phyloP scores from a whole-genome alignment of 345 rosid genomes.

The Zanthoxylum bungeanum region DNA sequence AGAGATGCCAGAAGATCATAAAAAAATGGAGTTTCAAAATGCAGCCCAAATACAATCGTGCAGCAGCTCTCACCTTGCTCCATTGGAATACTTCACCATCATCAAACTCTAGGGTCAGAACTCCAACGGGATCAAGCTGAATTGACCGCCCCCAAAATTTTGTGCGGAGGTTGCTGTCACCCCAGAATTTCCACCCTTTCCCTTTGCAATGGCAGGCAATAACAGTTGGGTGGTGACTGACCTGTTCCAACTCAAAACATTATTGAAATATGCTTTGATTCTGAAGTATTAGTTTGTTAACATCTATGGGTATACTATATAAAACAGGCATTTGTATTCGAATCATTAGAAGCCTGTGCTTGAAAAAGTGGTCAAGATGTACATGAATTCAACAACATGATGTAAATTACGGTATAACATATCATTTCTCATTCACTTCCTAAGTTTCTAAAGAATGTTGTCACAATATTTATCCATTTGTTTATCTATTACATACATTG shows the following conservation, averaged over 20 bases:
- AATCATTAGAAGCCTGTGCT: background rate
- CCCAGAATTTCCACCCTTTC: constrained; percentile 98
- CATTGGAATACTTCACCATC: constrained; percentile 96
- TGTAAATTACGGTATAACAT: background rate
- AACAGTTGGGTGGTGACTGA: constrained; percentile 96
- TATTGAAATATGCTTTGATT: constrained; percentile 7
- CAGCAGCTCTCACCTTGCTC: constrained; percentile 67
- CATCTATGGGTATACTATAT: background rate
- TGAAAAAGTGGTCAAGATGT: background rate
- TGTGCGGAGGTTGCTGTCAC: constrained; percentile 83
- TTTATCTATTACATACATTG: background rate
- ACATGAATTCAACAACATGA: background rate
- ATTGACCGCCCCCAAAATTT: constrained; percentile 99
- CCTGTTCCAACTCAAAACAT: constrained; percentile 46
- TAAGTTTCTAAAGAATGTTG: background rate
- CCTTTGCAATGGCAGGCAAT: constrained; percentile 98
- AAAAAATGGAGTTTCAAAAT: background rate
- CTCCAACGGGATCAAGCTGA: constrained; percentile 96
- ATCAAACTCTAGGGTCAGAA: constrained; percentile 81
- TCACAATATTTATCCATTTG: background rate
- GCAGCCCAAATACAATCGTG: constrained; percentile 5
- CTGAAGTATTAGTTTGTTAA: background rate
- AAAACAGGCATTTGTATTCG: background rate
- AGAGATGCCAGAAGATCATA: constrained; percentile 16
- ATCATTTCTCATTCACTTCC: background rate